Conservation (phyloP, 768 basidiomycete species). For the Mycena chlorophos region DNA sequence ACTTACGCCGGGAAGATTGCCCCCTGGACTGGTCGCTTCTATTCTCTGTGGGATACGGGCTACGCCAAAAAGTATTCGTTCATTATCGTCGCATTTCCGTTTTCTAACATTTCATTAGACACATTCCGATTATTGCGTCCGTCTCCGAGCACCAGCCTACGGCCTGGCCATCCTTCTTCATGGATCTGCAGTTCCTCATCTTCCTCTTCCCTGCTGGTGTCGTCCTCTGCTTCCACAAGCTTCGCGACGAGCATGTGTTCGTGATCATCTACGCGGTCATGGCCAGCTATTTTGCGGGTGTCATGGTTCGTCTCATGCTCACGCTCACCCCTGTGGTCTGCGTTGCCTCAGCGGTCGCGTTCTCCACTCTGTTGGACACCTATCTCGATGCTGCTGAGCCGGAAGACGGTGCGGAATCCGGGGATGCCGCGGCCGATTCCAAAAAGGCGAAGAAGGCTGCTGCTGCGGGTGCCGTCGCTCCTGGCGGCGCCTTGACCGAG, state of each 20-base stretch:
- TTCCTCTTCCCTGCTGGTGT: conserved; percentile 98
- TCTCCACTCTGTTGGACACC: conserved; percentile 84
- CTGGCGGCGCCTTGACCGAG: conserved; percentile 40
- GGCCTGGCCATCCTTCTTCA: conserved; percentile 99
- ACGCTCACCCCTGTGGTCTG: conserved; percentile 97
- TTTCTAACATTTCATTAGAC: conserved; percentile 43
- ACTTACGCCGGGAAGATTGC: conserved; percentile 96
- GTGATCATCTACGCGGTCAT: conserved; percentile 97
- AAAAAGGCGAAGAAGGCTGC: conserved; percentile 67
- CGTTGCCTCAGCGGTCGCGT: conserved; percentile 86
- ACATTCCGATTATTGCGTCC: conserved; percentile 97
- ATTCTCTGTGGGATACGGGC: conserved; percentile 98
- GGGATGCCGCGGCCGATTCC: conserved; percentile 35
- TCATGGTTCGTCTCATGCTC: conserved; percentile 99
- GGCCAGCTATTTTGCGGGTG: conserved; percentile 97
- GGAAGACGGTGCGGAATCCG: conserved; percentile 32
- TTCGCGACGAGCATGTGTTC: conserved; percentile 96
- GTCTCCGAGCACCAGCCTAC: conserved; percentile 99
- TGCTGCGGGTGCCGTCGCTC: conserved; percentile 51
- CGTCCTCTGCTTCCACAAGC: conserved; percentile 86
- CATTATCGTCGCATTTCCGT: conserved; percentile 29
- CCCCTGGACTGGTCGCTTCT: conserved; percentile 99
- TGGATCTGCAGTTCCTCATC: conserved; percentile 97
- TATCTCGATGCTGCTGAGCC: conserved; percentile 88
- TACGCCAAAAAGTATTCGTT: conserved; percentile 89